Conservation (phyloP, 1,284 basidiomycete species). For the Cryptococcus wingfieldii region DNA sequence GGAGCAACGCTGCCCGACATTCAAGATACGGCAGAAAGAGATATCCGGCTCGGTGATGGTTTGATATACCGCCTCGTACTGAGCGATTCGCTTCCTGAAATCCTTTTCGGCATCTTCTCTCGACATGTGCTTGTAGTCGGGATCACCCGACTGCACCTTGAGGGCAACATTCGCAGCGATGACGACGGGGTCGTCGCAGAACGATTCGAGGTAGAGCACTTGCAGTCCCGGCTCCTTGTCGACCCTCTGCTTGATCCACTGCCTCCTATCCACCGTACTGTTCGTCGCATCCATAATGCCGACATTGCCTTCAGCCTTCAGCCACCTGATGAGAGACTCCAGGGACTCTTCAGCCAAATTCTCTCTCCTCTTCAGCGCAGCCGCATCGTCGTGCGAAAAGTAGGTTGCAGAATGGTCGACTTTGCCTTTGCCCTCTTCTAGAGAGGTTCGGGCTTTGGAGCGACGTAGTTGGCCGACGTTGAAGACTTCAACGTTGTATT, state of each 20-base stretch:
- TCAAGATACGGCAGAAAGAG: conserved; percentile 79
- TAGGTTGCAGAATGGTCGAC: conserved; percentile 89
- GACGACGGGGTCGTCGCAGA: conserved; percentile 88
- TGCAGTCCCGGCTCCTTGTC: conserved; percentile 82
- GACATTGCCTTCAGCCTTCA: conserved; percentile 91
- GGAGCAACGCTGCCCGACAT: conserved; percentile 80
- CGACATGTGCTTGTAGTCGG: conserved; percentile 89
- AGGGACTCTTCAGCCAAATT: conserved; percentile 85
- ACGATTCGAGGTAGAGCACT: conserved; percentile 89
- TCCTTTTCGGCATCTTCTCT: conserved; percentile 81
- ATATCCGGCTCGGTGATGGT: conserved; percentile 83
- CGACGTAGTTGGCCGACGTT: conserved; percentile 95
- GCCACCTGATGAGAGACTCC: conserved; percentile 91
- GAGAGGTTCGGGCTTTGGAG: conserved; percentile 73
- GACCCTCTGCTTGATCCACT: conserved; percentile 76
- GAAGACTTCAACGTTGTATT: conserved; percentile 98
- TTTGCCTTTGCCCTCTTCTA: conserved; percentile 53
- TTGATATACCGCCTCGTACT: conserved; percentile 96
- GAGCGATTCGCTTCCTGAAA: conserved; percentile 83
- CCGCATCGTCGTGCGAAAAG: conserved; percentile 82
- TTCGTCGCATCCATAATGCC: conserved; percentile 98
- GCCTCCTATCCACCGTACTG: conserved; percentile 73
- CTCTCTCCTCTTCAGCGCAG: conserved; percentile 74
- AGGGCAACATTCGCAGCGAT: conserved; percentile 94
- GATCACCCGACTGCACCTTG: conserved; percentile 93